Evolutionary conservation across 2,329 filamentous ascomycete genomes (phyloP).

Genomic region (Fusarium pseudograminearum): DNA sequence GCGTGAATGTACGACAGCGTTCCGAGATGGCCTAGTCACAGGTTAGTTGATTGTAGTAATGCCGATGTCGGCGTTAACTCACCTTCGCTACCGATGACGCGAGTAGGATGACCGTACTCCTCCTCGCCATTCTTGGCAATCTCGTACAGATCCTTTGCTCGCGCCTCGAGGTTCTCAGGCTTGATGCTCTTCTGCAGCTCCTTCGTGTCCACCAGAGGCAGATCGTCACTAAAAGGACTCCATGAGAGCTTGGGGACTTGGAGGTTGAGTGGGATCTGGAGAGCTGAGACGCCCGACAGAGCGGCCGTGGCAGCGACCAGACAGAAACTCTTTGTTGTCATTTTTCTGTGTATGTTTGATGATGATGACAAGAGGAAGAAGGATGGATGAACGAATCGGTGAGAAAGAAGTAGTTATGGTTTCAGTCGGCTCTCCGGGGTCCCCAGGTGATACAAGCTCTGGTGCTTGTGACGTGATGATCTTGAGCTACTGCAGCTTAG

Average conservation of each 20-base stretch:
- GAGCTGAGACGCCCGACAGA: conserved; percentile 44
- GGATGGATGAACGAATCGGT: background rate
- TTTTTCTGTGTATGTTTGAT: conserved; percentile 12
- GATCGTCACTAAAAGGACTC: conserved; percentile 38
- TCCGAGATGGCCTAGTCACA: conserved; percentile 66
- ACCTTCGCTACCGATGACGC: conserved; percentile 77
- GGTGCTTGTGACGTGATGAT: conserved; percentile 37
- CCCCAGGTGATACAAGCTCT: conserved; percentile 36
- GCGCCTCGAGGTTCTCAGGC: conserved; percentile 65
- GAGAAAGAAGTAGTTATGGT: conserved; percentile 7
- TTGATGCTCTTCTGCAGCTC: conserved; percentile 69
- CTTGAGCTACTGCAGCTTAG: conserved; percentile 29
- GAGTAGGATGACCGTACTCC: conserved; percentile 76
- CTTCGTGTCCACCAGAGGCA: conserved; percentile 64
- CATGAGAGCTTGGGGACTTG: conserved; percentile 36
- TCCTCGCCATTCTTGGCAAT: conserved; percentile 69
- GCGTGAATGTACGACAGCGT: conserved; percentile 73
- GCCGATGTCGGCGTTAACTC: conserved; percentile 35
- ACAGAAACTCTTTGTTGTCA: conserved; percentile 45
- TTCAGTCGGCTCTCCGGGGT: background rate
- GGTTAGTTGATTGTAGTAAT: conserved; percentile 20
- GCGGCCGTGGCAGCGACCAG: conserved; percentile 47
- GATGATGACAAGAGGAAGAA: background rate
- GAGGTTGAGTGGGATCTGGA: conserved; percentile 44
- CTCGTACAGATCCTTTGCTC: conserved; percentile 71